These are phyloP conservation scores for Fraxinus paxiana DNA, from an alignment of 305 asterid genomes.

Conservation along the genomic window DNA sequence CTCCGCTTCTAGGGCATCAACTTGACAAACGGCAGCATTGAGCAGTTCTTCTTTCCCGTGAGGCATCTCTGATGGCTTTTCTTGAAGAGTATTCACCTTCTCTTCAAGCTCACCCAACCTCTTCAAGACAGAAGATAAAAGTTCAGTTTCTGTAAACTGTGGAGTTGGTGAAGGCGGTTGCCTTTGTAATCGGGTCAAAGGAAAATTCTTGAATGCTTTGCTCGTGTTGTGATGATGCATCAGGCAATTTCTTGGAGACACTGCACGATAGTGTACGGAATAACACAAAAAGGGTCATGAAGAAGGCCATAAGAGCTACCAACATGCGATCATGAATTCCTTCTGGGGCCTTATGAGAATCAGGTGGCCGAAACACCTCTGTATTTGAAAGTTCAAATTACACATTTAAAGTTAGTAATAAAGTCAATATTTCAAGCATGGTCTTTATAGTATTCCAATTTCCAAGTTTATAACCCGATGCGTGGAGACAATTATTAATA, in stretches of 20 bases:
- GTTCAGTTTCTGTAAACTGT: constrained; percentile 70
- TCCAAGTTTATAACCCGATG: background rate
- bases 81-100: constrained; percentile 69
- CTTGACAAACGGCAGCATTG: constrained; percentile 97
- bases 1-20: constrained; percentile 98
- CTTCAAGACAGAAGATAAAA: constrained; percentile 64
- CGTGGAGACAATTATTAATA: background rate
- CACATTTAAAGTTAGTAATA: background rate
- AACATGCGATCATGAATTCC: constrained; percentile 48
- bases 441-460: background rate
- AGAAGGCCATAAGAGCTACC: constrained; percentile 63
- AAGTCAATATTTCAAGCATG: background rate
- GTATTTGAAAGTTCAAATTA: constrained; percentile 10
- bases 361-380: constrained; percentile 33
- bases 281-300: constrained; percentile 58
- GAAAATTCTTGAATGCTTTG: constrained; percentile 45
- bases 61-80: constrained; percentile 93
- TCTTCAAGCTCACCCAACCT: constrained; percentile 86
- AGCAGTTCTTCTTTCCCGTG: constrained; percentile 87
- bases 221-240: constrained; percentile 35
- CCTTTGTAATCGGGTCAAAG: constrained; percentile 52
- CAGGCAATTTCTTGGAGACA: constrained; percentile 52
- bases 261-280: constrained; percentile 46
- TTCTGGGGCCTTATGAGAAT: constrained; percentile 64
- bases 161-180: constrained; percentile 81